Percentiles rank a stretch among this genome's conserved stretches.
Conservation (phyloP, 345 rosid species). For the Moricandia moricandioides region DNA sequence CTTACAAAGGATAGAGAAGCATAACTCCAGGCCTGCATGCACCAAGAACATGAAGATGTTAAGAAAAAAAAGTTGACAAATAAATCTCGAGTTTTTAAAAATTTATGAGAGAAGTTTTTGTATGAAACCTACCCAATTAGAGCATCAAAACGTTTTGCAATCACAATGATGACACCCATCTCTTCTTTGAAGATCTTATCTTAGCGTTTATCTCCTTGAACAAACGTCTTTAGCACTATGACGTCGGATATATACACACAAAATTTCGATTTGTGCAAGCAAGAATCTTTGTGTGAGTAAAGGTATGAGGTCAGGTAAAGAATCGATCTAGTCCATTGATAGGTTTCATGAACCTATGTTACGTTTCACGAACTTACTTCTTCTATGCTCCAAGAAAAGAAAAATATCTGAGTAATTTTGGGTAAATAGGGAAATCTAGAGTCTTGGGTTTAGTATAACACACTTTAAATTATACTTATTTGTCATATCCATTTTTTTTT, state of each 20-base stretch:
- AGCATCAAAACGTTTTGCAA: slow-evolving; percentile 63
- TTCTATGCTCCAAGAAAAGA: neutral
- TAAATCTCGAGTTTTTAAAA: neutral
- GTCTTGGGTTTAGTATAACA: slow-evolving; percentile 29
- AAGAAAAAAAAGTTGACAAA: neutral
- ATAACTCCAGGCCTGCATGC: slow-evolving; percentile 76
- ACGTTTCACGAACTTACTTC: slow-evolving; percentile 11
- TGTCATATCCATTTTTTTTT: neutral
- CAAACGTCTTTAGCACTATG: slow-evolving; percentile 39
- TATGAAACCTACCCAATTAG: slow-evolving; percentile 51
- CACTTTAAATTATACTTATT: neutral
- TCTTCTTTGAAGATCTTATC: slow-evolving; percentile 8
- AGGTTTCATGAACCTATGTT: slow-evolving; percentile 18
- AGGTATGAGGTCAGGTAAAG: slow-evolving; percentile 30
- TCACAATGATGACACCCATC: slow-evolving; percentile 53
- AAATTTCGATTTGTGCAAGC: slow-evolving; percentile 1
- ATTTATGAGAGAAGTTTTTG: neutral
- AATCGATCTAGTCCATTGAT: slow-evolving; percentile 28
- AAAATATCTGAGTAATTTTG: neutral
- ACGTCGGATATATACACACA: slow-evolving; percentile 26
- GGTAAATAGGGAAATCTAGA: slow-evolving; percentile 20
- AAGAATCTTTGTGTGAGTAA: slow-evolving; percentile 32
- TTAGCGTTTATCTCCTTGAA: slow-evolving; percentile 20
- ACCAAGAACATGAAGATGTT: neutral
- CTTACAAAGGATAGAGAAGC: slow-evolving; percentile 93